Evolutionary conservation across 495 filamentous ascomycete genomes (phyloP), one percentile per base, ranked within the genome.

Genomic region (Aspergillus funiculosus): DNA sequence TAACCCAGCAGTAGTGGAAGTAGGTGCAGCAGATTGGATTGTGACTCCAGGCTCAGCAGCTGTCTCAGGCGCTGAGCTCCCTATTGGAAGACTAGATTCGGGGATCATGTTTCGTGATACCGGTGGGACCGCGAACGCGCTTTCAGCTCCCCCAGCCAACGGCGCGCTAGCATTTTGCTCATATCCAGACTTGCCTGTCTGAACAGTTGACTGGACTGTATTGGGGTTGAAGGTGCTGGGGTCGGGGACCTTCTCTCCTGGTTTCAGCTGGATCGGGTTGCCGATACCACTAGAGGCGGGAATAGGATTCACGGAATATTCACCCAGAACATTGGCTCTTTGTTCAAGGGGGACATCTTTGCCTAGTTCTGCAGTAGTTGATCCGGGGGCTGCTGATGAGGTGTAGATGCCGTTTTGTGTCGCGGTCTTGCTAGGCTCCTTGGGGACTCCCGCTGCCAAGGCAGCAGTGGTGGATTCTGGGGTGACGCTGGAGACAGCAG

Each of bases 21-120:
- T 63, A 3, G 86, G 81, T 4, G 74, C 78, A 19, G 77, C 82
- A 6, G 85, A 87, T 52, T 80, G 85, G 50, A 89, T 79, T 11
- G 71, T 74, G 52, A 73, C 74, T 43, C 72, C 78, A 3, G 71
- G 66, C 36, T 81, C 65, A 11, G 61, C 34, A 7, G 36, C 32
- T 17, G 36, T 40, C n/a, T 40, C 19, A 10, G 42, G 39, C 6
- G 22, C 39, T 18, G 43, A 29, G 10, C 57, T 53, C 36, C 74
- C 75, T 53, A 89, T 85, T 13, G 86, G 86, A 40, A 94, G 74
- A 63, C 86, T 87, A 17, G 88, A 92, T 66, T 95, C 88, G 7
- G 89, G 89, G 51, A 92, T 91, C 68, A 86, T 65, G 62, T 76
- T 82, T 24, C 67, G 72, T 10, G 74, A 69, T 27, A 82, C 62